Evolutionary conservation across 768 basidiomycete species (phyloP).

Genomic region (Roridomyces roridus): DNA sequence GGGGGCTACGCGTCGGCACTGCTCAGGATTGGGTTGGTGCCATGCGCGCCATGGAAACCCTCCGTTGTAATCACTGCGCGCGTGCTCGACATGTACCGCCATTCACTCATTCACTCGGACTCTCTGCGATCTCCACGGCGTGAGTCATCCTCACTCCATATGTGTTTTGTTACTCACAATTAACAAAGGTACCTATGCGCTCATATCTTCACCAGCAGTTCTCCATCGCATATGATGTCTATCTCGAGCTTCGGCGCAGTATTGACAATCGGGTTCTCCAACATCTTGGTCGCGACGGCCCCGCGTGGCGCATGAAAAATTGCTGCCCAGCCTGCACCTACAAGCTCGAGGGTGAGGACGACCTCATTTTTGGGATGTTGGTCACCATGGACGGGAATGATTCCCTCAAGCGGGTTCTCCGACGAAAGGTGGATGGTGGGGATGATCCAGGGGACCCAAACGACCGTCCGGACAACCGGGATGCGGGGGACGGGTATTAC

Average conservation of each 20-base stretch:
- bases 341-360: constrained; percentile 29
- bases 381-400: constrained; percentile 33
- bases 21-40: constrained; percentile 20
- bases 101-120: constrained; percentile 22
- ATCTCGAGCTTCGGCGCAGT: constrained; percentile 19
- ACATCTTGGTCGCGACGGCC: constrained; percentile 25
- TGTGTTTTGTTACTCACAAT: no score
- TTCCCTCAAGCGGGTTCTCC: constrained; percentile 25
- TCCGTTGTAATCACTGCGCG: constrained; percentile 10
- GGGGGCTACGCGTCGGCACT: not conserved
- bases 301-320: constrained; percentile 29
- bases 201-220: constrained; percentile 21
- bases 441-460: constrained; percentile 19
- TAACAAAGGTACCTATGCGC: not conserved
- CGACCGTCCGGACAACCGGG: constrained; percentile 8
- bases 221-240: constrained; percentile 27
- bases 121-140: constrained; percentile 24
- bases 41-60: constrained; percentile 10
- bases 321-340: constrained; percentile 34
- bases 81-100: constrained; percentile 9
- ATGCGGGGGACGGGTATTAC: constrained; percentile 9
- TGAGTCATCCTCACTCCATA: not conserved
- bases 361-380: constrained; percentile 24
- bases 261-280: constrained; percentile 10
- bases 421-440: constrained; percentile 1